Percentiles rank a stretch among this genome's conserved stretches.
phyloP scores from a whole-genome alignment of 495 filamentous ascomycete genomes.

The Neurospora terricola region DNA sequence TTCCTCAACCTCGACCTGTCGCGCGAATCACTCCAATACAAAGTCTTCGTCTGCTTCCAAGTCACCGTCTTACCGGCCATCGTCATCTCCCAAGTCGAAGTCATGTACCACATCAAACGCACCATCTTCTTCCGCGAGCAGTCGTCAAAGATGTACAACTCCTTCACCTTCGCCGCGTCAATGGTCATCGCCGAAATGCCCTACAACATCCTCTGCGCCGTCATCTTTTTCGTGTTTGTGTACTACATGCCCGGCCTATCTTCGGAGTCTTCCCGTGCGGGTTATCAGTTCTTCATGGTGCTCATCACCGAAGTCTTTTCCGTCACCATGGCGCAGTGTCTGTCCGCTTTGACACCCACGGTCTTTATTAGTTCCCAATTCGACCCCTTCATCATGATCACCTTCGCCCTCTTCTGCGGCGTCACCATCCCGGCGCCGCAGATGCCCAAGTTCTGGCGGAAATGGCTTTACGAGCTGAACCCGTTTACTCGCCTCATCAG shows the following conservation, averaged over 20 bases:
- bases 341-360: slow-evolving; percentile 59
- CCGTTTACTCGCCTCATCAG: slow-evolving; percentile 77
- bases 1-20: slow-evolving; percentile 62
- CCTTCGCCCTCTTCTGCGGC: slow-evolving; percentile 76
- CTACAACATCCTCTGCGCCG: slow-evolving; percentile 63
- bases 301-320: slow-evolving; percentile 68
- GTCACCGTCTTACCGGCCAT: slow-evolving; percentile 66
- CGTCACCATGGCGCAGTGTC: slow-evolving; percentile 59
- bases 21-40: slow-evolving; percentile 60
- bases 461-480: slow-evolving; percentile 73
- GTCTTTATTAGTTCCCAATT: slow-evolving; percentile 57
- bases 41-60: slow-evolving; percentile 78
- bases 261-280: slow-evolving; percentile 45
- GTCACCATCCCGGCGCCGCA: slow-evolving; percentile 66
- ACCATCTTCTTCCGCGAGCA: slow-evolving; percentile 71
- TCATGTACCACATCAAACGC: slow-evolving; percentile 65
- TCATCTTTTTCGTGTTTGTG: slow-evolving; percentile 62
- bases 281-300: slow-evolving; percentile 76
- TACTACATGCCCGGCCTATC: slow-evolving; percentile 66
- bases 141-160: slow-evolving; percentile 66
- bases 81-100: slow-evolving; percentile 67
- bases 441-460: slow-evolving; percentile 69
- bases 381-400: slow-evolving; percentile 71
- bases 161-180: slow-evolving; percentile 58
- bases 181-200: slow-evolving; percentile 70